A percentile compares a stretch with the other conserved stretches of the same genome.
Conservation (phyloP, 225 moss, liverwort and hornwort species). For the Bryum argenteum region DNA sequence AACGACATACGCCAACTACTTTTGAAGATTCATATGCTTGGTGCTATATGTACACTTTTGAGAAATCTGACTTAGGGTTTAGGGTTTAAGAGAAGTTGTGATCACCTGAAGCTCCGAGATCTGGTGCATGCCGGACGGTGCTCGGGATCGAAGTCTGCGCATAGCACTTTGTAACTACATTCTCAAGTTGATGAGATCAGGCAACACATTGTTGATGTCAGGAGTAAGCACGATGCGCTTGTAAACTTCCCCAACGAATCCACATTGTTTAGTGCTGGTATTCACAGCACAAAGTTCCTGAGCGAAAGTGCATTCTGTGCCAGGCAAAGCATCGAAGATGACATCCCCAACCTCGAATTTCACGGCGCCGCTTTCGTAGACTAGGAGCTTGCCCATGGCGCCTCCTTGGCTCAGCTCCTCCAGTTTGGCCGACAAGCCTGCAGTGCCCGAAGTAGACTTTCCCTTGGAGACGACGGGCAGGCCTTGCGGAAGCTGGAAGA, state of each 20-base stretch:
- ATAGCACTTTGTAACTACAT: slow-evolving; percentile 4
- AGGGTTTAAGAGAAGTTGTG: background rate
- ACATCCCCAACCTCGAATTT: slow-evolving; percentile 86
- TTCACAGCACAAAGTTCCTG: slow-evolving; percentile 91
- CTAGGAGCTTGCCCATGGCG: slow-evolving; percentile 82
- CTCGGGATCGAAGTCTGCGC: background rate
- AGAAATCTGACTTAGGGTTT: background rate
- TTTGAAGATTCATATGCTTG: too few species aligned
- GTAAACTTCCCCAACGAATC: slow-evolving; percentile 83
- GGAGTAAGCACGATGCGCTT: slow-evolving; percentile 88
- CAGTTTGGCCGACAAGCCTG: slow-evolving; percentile 41
- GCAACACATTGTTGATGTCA: slow-evolving; percentile 52
- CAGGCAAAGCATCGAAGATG: slow-evolving; percentile 79
- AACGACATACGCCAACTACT: too few species aligned
- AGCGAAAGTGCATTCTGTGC: slow-evolving; percentile 86
- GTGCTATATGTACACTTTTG: too few species aligned
- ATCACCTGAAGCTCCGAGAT: slow-evolving; percentile 29
- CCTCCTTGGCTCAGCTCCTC: slow-evolving; percentile 77
- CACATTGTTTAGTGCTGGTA: slow-evolving; percentile 69
- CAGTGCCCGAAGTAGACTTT: background rate
- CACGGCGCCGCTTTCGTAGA: slow-evolving; percentile 93
- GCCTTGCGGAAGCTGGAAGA: slow-evolving; percentile 84
- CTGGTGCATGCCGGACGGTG: slow-evolving; percentile 18
- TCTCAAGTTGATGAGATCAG: slow-evolving; percentile 18
- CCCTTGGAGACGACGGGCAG: slow-evolving; percentile 50